Percentiles rank a stretch among this genome's conserved stretches.
Evolutionary conservation across 305 asterid genomes (phyloP).

Genomic region (Fraxinus sp.): DNA sequence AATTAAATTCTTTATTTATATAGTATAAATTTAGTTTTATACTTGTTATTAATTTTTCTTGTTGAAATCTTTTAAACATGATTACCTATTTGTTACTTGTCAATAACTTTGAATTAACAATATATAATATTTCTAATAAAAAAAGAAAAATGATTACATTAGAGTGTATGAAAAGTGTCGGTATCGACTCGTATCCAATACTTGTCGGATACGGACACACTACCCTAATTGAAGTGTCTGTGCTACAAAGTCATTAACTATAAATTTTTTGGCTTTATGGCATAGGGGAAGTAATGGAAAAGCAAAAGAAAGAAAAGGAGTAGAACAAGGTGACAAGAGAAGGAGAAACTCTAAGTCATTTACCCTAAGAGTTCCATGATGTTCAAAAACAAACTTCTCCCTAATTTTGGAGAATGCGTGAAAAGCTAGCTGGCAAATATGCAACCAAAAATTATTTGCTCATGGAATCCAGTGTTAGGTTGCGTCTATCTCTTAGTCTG

Average conservation of each 20-base stretch:
- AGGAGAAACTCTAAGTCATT: not conserved
- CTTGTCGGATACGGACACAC: no score
- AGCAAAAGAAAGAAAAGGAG: not conserved
- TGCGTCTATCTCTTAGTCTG: conserved; percentile 15
- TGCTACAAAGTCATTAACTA: not conserved
- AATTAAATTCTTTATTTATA: no score
- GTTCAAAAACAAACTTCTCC: not conserved
- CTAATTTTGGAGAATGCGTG: not conserved
- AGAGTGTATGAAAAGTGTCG: no score
- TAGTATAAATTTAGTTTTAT: no score
- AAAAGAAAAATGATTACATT: no score
- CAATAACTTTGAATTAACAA: no score
- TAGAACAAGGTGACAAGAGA: not conserved
- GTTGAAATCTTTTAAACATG: no score
- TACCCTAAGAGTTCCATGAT: not conserved
- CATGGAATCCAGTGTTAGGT: not conserved
- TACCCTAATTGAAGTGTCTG: no score
- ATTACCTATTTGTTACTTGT: no score
- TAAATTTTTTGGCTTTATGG: not conserved
- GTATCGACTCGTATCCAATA: no score
- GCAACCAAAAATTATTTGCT: not conserved
- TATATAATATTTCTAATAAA: no score
- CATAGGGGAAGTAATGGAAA: not conserved
- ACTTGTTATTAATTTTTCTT: no score
- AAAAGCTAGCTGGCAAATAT: not conserved